Conservation (phyloP, 2,329 filamentous ascomycete species). For the Colletotrichum eleusines region DNA sequence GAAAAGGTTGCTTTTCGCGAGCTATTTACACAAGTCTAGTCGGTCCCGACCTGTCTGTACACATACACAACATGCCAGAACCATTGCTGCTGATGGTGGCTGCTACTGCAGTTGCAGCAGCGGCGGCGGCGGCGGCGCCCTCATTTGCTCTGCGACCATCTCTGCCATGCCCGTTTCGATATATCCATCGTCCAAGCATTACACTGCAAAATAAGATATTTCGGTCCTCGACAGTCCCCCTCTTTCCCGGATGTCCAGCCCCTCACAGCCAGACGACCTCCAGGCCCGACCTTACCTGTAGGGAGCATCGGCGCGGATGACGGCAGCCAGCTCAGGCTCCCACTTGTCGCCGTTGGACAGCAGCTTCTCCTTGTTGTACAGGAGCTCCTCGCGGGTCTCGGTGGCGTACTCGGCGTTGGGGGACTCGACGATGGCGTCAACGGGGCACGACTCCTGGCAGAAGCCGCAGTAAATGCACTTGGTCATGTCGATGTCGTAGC, state of each 20-base stretch:
- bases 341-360: slow-evolving; percentile 93
- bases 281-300: slow-evolving; percentile 72
- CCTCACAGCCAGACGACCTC: neutral
- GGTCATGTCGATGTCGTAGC: slow-evolving; percentile 99
- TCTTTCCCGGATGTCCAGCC: neutral
- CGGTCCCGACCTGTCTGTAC: slow-evolving; percentile 38
- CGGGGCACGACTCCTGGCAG: slow-evolving; percentile 98
- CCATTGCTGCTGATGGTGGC: slow-evolving; percentile 17
- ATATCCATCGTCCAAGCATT: slow-evolving; percentile 18
- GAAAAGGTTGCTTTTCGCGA: slow-evolving; percentile 41
- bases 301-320: slow-evolving; percentile 91
- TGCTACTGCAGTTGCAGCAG: neutral
- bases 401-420: slow-evolving; percentile 74
- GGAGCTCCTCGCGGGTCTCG: slow-evolving; percentile 85
- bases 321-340: slow-evolving; percentile 96
- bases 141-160: slow-evolving; percentile 17
- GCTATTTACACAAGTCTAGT: slow-evolving; percentile 41
- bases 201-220: slow-evolving; percentile 20
- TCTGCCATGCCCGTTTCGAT: neutral
- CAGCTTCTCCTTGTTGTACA: slow-evolving; percentile 98
- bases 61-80: slow-evolving; percentile 35
- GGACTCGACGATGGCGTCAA: slow-evolving; percentile 85
- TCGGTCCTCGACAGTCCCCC: neutral
- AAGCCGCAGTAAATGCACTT: slow-evolving; percentile 99
- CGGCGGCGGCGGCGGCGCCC: neutral